These are phyloP conservation scores for Voacanga thouarsii DNA, from an alignment of 257 asterid species.

Conservation along the genomic window DNA sequence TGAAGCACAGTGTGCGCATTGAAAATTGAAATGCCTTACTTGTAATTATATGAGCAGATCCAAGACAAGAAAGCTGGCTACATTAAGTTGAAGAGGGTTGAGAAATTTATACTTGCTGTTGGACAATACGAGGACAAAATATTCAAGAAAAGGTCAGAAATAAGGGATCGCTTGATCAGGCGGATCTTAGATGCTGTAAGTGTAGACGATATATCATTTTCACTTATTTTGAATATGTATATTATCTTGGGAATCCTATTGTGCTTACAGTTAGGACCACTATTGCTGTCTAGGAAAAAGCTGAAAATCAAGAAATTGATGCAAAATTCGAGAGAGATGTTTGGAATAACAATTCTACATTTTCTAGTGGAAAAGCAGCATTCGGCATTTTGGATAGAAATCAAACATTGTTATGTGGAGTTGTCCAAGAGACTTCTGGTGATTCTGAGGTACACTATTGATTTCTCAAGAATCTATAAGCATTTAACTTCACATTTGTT, in stretches of 20 bases:
- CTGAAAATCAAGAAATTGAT: background rate
- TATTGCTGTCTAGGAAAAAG: background rate
- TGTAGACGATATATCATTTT: background rate
- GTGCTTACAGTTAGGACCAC: background rate
- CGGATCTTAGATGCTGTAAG: constrained; percentile 36
- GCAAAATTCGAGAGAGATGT: background rate
- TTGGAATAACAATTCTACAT: background rate
- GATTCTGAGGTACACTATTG: background rate
- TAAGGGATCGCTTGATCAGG: constrained; percentile 30
- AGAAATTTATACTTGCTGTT: constrained; percentile 43
- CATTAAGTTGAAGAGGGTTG: constrained; percentile 43
- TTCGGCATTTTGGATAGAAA: background rate
- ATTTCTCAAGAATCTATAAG: background rate
- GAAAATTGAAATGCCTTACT: no score
- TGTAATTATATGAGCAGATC: constrained; percentile 26
- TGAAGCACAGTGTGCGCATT: background rate
- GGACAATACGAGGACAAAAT: constrained; percentile 55
- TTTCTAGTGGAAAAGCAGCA: background rate
- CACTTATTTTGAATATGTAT: background rate
- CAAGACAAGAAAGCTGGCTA: constrained; percentile 30
- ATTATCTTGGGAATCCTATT: background rate
- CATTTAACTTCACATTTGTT: background rate
- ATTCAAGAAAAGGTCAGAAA: constrained; percentile 41
- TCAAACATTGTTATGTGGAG: background rate
- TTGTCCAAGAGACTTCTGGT: background rate